Base-by-base conservation (phyloP, 306 rosid genomes). In the Gynostemma pentaphyllum region DNA sequence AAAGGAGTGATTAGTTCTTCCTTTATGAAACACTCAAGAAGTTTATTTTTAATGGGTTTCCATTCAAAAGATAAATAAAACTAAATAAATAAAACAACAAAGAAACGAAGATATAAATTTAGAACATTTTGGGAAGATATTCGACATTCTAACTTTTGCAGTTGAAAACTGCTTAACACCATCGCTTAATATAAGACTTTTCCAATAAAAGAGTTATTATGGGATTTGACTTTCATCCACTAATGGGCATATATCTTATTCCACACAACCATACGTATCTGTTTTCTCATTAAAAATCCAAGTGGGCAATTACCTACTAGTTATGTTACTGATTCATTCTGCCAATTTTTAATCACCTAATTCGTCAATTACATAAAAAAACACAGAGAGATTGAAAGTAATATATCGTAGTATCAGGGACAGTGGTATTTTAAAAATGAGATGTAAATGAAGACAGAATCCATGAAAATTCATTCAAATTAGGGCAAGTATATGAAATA, bases 201-300 rank as follows among this genome's bases (percentile, higher is more conserved):
- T 36, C 21, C 14, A 23, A 40, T 32, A 71, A 66, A n/a, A 62
- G 76, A 66, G 52, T 30, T 61, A n/a, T n/a, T n/a, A 71, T 75
- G 78, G 70, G 69, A 69, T 81, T 78, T 78, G 83, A 81, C 80
- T 75, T 78, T 70, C 19, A 32, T 52, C 45, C 65, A 46, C 50
- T 49, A 73, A 46, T 45, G 76, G n/a, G 59, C 64, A 60, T 56
- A 70, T 41, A 64, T 34, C 66, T 67, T 62, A 47, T 65, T 65
- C 69, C 56, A 30, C 45, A 13, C 42, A 47, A 57, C 21, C 28
- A 48, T 29, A 59, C 47, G 64, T 36, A 59, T 36, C 45, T 34
- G 46, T 47, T 37, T 37, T 21, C 46, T 56, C 30, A 59, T 59
- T n/a, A 36, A 59, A 59, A 19, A 19, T 61, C 36, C 66, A 60